Percentiles rank a stretch among this genome's conserved stretches.
Evolutionary conservation across 2,329 filamentous ascomycete species (phyloP).

Genomic region (Clathrospora elynae): DNA sequence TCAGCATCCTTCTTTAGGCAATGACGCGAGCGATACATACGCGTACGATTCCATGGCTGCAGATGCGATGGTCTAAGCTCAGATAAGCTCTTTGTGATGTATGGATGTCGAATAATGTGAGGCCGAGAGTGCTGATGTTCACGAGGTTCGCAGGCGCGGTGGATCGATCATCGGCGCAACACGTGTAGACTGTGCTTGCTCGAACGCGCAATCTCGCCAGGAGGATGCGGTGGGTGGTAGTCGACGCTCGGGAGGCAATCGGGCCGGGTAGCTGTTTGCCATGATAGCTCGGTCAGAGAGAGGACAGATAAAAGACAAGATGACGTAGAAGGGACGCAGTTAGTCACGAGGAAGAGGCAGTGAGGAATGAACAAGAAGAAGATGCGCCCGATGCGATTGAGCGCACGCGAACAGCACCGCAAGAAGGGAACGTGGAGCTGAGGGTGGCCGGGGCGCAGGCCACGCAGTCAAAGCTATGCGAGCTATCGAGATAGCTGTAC

Average conservation of each 20-base stretch:
- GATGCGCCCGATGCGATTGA: slow-evolving; percentile 40
- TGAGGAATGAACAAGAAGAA: slow-evolving; percentile 35
- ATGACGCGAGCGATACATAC: slow-evolving; percentile 28
- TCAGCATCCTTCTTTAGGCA: slow-evolving; percentile 19
- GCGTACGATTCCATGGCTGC: slow-evolving; percentile 47
- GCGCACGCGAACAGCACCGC: slow-evolving; percentile 37
- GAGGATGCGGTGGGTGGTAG: slow-evolving; percentile 30
- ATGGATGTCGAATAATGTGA: slow-evolving; percentile 2
- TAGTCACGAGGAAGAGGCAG: slow-evolving; percentile 33
- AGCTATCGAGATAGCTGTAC: slow-evolving; percentile 42
- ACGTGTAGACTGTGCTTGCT: slow-evolving; percentile 21
- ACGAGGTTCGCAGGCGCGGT: slow-evolving; percentile 18
- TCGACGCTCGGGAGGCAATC: slow-evolving; percentile 38
- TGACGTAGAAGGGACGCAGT: slow-evolving; percentile 32
- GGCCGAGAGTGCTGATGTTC: slow-evolving; percentile 14
- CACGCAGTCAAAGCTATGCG: slow-evolving; percentile 40
- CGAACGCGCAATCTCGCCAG: slow-evolving; percentile 28
- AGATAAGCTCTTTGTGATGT: not conserved
- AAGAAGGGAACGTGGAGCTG: slow-evolving; percentile 41
- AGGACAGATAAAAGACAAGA: slow-evolving; percentile 43
- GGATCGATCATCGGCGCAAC: slow-evolving; percentile 27
- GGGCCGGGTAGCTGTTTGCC: slow-evolving; percentile 49
- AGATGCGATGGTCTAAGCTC: not conserved
- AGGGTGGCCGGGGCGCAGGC: slow-evolving; percentile 37
- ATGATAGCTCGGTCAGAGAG: slow-evolving; percentile 50